Base-by-base conservation (phyloP, 2,329 filamentous ascomycete species). In the Botrytis medusae region DNA sequence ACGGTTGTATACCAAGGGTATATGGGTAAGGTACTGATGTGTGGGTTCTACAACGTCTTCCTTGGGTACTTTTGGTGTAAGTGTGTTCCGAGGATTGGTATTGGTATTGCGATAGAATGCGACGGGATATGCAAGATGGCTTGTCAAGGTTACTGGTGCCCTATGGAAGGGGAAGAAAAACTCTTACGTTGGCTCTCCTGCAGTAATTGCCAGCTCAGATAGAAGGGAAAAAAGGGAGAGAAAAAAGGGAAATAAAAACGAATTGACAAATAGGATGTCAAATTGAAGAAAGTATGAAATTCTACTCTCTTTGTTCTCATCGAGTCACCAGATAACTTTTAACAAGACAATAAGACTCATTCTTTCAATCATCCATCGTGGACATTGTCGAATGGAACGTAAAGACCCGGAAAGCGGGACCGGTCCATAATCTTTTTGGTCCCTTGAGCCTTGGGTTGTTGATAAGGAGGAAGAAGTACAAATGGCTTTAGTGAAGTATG, bases 71-170 rank as follows among this genome's bases (percentile, higher is more conserved):
- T 71, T 32, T 34, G 14, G 37, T 60, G 48, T 48, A 37, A 54
- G 18, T 51, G 34, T 69, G 42, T 54, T 60, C 51, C 40, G 51
- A 60, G 44, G 62, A 72, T 40, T 67, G 42, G 22, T 67, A 61
- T 32, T 67, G 42, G 29, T 67, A 67, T 57, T 67, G 60, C 44
- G 69, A 65, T 40, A 20, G 37, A 46, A 59, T 64, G 60, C 44
- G 69, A 71, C 46, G 54, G 62, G 62, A 72, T 57, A 44, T 72
- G 71, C 62, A 51, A 72, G 71, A 72, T 72, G 71, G 71, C 71
- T 72, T 72, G 70, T 72, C 69, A 71, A 71, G 59, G 69, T 71
- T 71, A 71, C 69, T 51, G 32, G 60, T 22, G 60, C 37, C 59
- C 59, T 64, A 42, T 65, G 14, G 25, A 59, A 12, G 25, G 29